These are phyloP conservation scores for Neurospora intermedia DNA, from an alignment of 495 filamentous ascomycete species.

Conservation along the genomic window DNA sequence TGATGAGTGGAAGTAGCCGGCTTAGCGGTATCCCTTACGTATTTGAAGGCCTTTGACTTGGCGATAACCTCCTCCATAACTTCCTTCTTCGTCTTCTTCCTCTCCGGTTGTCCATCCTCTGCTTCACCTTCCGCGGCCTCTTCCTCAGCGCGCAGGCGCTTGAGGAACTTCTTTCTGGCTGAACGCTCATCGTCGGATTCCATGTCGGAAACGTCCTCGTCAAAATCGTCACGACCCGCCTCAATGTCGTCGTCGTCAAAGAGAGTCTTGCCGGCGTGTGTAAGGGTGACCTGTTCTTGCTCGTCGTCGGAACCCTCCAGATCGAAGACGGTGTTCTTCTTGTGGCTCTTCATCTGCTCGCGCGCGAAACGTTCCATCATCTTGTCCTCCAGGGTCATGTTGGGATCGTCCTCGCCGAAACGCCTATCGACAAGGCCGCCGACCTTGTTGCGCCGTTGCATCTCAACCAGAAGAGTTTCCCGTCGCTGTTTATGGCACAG, in stretches of 20 bases:
- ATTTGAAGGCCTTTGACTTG: conserved; percentile 91
- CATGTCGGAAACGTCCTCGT: conserved; percentile 48
- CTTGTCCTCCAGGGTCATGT: conserved; percentile 87
- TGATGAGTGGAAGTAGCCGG: background rate
- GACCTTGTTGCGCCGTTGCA: conserved; percentile 76
- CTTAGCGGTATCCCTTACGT: conserved; percentile 37
- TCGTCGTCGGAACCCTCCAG: conserved; percentile 78
- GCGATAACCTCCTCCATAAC: conserved; percentile 96
- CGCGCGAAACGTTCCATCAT: conserved; percentile 81
- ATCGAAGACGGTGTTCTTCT: conserved; percentile 72
- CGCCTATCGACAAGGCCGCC: conserved; percentile 87
- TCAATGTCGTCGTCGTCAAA: conserved; percentile 36
- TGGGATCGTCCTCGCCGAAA: conserved; percentile 91
- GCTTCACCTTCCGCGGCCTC: conserved; percentile 33
- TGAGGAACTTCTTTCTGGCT: conserved; percentile 42
- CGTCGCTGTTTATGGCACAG: conserved; percentile 41
- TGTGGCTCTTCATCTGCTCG: conserved; percentile 65
- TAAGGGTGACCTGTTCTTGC: conserved; percentile 46
- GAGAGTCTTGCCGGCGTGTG: conserved; percentile 71
- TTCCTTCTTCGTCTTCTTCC: conserved; percentile 87
- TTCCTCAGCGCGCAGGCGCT: conserved; percentile 44
- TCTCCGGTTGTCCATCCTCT: conserved; percentile 49
- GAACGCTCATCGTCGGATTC: conserved; percentile 36
- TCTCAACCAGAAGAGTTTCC: conserved; percentile 71
- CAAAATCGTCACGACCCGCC: conserved; percentile 58